Evolutionary conservation across 352 stramenopile species (phyloP).

Genomic region (Globisporangium acanthophoron): DNA sequence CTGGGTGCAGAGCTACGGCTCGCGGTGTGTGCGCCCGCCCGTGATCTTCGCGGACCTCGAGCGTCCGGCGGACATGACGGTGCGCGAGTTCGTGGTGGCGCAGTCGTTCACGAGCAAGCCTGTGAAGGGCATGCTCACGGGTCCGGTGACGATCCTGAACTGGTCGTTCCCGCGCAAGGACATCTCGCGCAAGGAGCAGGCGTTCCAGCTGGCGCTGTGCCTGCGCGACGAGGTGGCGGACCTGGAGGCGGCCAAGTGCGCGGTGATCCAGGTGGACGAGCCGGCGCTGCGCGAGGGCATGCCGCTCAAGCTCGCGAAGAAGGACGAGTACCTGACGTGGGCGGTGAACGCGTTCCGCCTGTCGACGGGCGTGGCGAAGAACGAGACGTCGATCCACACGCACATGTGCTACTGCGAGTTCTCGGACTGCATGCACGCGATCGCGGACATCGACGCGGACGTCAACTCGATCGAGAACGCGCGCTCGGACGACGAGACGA

Average conservation of each 20-base stretch:
- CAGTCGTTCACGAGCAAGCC: constrained; percentile 88
- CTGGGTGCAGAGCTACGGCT: constrained; percentile 94
- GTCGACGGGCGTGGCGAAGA: constrained; percentile 78
- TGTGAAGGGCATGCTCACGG: constrained; percentile 94
- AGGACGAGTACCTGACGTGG: constrained; percentile 80
- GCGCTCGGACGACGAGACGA: constrained; percentile 87
- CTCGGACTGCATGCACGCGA: constrained; percentile 90
- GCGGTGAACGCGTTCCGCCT: constrained; percentile 86
- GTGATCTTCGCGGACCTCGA: constrained; percentile 89
- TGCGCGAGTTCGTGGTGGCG: constrained; percentile 88
- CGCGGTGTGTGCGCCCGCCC: constrained; percentile 87
- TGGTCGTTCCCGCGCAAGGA: constrained; percentile 93
- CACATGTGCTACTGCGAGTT: constrained; percentile 98
- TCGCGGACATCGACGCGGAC: constrained; percentile 90
- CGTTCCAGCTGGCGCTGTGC: constrained; percentile 88
- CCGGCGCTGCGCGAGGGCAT: constrained; percentile 90
- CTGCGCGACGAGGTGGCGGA: constrained; percentile 90
- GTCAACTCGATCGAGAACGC: constrained; percentile 95
- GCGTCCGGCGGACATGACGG: constrained; percentile 84
- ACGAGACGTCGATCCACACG: constrained; percentile 91
- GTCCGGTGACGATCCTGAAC: constrained; percentile 93
- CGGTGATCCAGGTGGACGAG: constrained; percentile 91
- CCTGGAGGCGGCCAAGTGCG: constrained; percentile 85
- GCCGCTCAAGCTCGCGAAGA: constrained; percentile 81
- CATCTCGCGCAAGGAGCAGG: constrained; percentile 85